A percentile compares a stretch with the other conserved stretches of the same genome.
phyloP scores from a whole-genome alignment of 1,284 basidiomycete genomes.

The Rhodotorula sp. region DNA sequence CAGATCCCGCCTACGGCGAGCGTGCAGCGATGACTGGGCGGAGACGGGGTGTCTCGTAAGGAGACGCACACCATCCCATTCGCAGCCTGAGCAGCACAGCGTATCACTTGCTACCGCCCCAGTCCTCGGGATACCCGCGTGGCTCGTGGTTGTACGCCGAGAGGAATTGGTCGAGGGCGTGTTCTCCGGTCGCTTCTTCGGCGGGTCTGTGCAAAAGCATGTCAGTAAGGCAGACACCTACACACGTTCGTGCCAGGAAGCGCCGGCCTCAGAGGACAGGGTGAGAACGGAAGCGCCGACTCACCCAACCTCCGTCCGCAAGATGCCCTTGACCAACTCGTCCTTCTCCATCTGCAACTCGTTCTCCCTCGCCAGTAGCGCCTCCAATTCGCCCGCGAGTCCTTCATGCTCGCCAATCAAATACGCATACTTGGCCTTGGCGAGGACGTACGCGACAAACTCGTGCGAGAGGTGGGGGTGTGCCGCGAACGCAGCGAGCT shows the following conservation, averaged over 20 bases:
- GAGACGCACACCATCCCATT: no score
- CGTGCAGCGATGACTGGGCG: no score
- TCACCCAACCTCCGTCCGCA: conserved; percentile 44
- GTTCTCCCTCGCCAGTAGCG: conserved; percentile 57
- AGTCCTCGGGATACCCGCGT: conserved; percentile 1
- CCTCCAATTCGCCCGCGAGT: conserved; percentile 62
- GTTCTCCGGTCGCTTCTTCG: background rate
- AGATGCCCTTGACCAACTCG: conserved; percentile 56
- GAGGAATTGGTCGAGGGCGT: conserved; percentile 18
- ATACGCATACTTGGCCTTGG: conserved; percentile 69
- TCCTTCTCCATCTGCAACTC: conserved; percentile 60
- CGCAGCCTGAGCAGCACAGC: background rate
- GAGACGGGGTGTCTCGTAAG: no score
- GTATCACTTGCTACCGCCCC: background rate
- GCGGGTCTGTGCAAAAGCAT: background rate
- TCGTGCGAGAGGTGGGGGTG: conserved; percentile 27
- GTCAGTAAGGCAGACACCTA: background rate
- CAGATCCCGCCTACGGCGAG: no score
- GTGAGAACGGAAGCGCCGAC: background rate
- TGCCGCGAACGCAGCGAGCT: conserved; percentile 16
- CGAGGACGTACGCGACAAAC: conserved; percentile 60
- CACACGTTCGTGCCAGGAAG: background rate
- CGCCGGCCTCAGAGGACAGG: background rate
- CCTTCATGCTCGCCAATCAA: conserved; percentile 61
- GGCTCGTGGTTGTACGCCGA: conserved; percentile 20